Base-by-base conservation (phyloP, 257 asterid species). In the Verbena officinalis region DNA sequence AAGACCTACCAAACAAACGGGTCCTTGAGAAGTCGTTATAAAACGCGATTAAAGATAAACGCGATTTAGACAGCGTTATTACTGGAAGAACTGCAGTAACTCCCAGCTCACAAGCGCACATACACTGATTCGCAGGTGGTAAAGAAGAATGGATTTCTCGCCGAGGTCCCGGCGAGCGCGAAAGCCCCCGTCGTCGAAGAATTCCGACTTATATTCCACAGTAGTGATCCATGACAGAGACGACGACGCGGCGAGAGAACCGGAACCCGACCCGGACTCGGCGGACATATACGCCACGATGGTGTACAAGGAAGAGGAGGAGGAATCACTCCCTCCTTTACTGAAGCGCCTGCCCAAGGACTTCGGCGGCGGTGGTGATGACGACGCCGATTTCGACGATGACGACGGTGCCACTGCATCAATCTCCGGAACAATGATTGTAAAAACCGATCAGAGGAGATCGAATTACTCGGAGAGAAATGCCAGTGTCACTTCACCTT, bases 311-410 rank as follows among this genome's bases (percentile, higher is more conserved):
- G 90, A 78, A 64, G 83, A 71, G 17, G 97, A 85, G 68, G 95
- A 87, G 23, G 95, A 84, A 23, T 84, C 88, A 0, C 95, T 93
- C 19, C 97, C 99, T 65, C 96, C 97, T 50, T 53, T 93, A 11
- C 76, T 90, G 61, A 87, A 87, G 62, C 87, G 91, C 78, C 84
- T 88, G 39, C 97, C 97, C n/a, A 92, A 92, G 67, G 98, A 89
- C 78, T 92, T 92, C 53, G 96, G 92, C 9, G 83, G 83, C 9
- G 91, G 85, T 24, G 86, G 81, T 7, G 83, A 76, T 42, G 78
- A 55, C 44, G 52, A 67, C 49, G 75, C 61, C 0, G 77, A 78
- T 45, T 76, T 73, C 40, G 90, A 77, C 17, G 84, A 83, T 4
- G 95, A 81, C 44, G 67, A 36, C 31, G 22, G 36, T 36, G 44